These are phyloP conservation scores for Arabidopsis hybrid DNA, from an alignment of 441 rosid genomes.

Conservation along the genomic window DNA sequence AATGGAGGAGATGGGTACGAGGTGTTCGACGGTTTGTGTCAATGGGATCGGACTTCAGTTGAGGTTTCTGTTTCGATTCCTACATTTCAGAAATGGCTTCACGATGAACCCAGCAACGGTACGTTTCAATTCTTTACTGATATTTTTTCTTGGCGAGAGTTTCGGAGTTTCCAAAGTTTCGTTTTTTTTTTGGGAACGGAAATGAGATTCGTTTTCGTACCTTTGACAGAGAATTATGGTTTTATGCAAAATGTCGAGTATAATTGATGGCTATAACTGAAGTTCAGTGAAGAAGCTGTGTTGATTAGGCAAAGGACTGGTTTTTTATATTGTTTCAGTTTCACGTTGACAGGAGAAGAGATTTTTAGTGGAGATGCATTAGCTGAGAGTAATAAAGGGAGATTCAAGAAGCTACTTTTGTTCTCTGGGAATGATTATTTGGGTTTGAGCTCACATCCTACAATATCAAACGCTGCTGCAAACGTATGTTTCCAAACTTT, in stretches of 20 bases:
- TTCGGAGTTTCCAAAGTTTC: constrained; percentile 45
- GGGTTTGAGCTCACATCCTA: constrained; percentile 95
- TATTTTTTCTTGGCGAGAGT: constrained; percentile 2
- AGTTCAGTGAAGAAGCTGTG: neutral
- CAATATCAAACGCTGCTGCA: constrained; percentile 77
- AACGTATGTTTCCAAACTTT: constrained; percentile 55
- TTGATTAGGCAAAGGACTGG: neutral
- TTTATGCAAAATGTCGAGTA: neutral
- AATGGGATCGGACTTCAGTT: constrained; percentile 81
- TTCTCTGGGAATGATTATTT: constrained; percentile 97
- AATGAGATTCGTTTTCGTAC: neutral
- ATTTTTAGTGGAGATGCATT: constrained; percentile 44
- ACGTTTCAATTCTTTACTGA: neutral
- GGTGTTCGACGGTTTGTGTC: constrained; percentile 75
- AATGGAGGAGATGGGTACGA: constrained; percentile 49
- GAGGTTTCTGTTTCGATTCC: constrained; percentile 64
- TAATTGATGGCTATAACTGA: neutral
- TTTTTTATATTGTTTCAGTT: constrained; percentile 12
- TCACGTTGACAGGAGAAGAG: constrained; percentile 66
- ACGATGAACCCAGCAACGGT: constrained; percentile 80
- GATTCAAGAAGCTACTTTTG: constrained; percentile 70
- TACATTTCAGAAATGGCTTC: constrained; percentile 78
- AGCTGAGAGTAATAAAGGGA: constrained; percentile 26
- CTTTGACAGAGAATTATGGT: neutral
- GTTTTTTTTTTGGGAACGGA: neutral